Evolutionary conservation across 2,329 filamentous ascomycete genomes (phyloP).

Genomic region (Fusarium palustre): DNA sequence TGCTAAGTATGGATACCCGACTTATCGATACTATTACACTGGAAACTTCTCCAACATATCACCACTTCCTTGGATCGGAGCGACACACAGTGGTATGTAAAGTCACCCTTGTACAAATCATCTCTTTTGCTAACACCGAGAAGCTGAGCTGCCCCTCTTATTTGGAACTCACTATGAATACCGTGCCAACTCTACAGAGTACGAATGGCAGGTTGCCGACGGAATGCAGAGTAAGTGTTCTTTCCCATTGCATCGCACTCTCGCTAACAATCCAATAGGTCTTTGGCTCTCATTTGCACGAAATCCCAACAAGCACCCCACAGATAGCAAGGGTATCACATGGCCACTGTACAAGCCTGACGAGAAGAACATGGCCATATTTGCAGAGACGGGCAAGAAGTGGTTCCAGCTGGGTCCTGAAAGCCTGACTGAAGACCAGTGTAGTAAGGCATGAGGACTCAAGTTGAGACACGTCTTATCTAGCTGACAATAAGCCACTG

Average conservation of each 20-base stretch:
- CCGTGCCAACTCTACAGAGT: slow-evolving; percentile 12
- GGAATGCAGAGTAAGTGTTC: neutral
- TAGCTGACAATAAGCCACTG: neutral
- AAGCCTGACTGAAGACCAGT: neutral
- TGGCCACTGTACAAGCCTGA: slow-evolving; percentile 1
- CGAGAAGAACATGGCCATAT: neutral
- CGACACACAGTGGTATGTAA: slow-evolving; percentile 4
- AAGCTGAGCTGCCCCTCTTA: slow-evolving; percentile 8
- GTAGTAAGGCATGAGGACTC: neutral
- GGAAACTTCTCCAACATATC: slow-evolving; percentile 24
- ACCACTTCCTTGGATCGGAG: slow-evolving; percentile 13
- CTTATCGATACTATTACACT: slow-evolving; percentile 20
- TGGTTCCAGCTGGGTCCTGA: slow-evolving; percentile 10
- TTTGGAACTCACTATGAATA: slow-evolving; percentile 26
- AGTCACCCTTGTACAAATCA: accelerated
- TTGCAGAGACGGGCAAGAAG: slow-evolving; percentile 6
- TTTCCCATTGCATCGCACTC: accelerated
- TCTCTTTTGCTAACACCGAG: accelerated
- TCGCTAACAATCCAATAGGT: accelerated
- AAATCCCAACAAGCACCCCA: neutral
- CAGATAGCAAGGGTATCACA: neutral
- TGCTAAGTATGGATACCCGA: slow-evolving; percentile 10
- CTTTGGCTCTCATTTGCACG: slow-evolving; percentile 16
- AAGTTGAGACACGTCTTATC: accelerated
- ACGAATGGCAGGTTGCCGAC: slow-evolving; percentile 14